Evolutionary conservation across 768 basidiomycete species (phyloP), one percentile per base, ranked within the genome.

Genomic region (Tylopilus felleus): DNA sequence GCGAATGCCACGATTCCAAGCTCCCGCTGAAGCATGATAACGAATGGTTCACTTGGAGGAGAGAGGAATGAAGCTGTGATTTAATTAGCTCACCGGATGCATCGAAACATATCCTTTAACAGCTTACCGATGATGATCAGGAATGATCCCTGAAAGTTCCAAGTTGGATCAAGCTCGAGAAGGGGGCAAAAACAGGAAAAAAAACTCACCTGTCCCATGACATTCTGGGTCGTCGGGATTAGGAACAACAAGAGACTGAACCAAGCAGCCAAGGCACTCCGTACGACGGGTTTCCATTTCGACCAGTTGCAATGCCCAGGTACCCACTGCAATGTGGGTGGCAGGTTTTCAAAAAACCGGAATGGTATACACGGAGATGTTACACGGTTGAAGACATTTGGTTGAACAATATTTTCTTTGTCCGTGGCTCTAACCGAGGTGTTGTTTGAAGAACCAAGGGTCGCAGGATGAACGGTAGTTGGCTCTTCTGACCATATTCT

Each of bases 251-350:
- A 62, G 0, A 78, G 65, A 19, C 82, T 73, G 2, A 86, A 57
- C 85, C 86, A 90, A n/a, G 78, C 86, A 1, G 80, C 74, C 39
- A 84, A 49, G 14, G 85, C 79, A 58, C 81, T 80, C 50, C 88
- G 80, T 36, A 90, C 71, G 10, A 77, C 80, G 4, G 85, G 83
- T 67, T 85, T 86, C 59, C 83, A 54, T 60, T 80, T 83, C 17
- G 79, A 69, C 78, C 80, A 83, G 0, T 71, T 80, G 66, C 73
- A 78, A 53, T 85, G 87, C n/a, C 67, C 71, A 3, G 76, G 73
- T 21, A 87, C 78, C 88, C 87, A 90, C 29, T 68, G 65, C 33
- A 82, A 56, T 48, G 61, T 47, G 22, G 56, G 12, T 0, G 76
- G 78, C 5, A 74, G 53, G 28, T 36, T 59, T 22, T 56, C 22